Conservation (phyloP, 2,329 filamentous ascomycete genomes). For the Verticillium nubilum region DNA sequence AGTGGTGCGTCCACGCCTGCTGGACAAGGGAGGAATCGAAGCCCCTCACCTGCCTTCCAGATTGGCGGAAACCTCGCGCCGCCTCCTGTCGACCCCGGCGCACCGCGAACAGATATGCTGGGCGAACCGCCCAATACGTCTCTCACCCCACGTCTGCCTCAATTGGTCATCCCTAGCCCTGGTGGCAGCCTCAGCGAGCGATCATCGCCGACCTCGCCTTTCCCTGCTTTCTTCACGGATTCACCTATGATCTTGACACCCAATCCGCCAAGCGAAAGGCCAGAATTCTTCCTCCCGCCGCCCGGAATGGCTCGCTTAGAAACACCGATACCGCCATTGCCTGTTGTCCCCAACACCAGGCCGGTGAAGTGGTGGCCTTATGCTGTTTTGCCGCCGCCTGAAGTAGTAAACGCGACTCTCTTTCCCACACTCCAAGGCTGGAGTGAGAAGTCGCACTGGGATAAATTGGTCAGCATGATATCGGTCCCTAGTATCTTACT, state of each 20-base stretch:
- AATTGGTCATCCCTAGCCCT: constrained; percentile 42
- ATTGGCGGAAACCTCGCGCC: constrained; percentile 36
- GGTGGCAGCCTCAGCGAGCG: constrained; percentile 34
- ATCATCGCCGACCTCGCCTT: constrained; percentile 54
- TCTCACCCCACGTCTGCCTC: constrained; percentile 18
- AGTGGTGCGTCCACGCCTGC: constrained; percentile 4
- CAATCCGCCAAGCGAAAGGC: constrained; percentile 31
- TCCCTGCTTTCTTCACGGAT: constrained; percentile 59
- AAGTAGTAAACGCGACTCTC: constrained; percentile 65
- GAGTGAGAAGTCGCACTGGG: constrained; percentile 77
- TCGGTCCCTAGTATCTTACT: constrained; percentile 89
- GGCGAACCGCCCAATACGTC: neutral
- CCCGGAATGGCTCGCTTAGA: constrained; percentile 28
- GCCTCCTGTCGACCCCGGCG: constrained; percentile 23
- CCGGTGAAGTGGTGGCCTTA: constrained; percentile 79
- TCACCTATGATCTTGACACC: constrained; percentile 42
- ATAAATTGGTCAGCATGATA: constrained; percentile 73
- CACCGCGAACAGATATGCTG: constrained; percentile 3
- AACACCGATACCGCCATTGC: constrained; percentile 38
- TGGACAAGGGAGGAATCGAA: constrained; percentile 16
- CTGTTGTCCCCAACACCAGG: constrained; percentile 32
- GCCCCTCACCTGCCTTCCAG: constrained; percentile 24
- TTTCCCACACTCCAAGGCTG: constrained; percentile 86
- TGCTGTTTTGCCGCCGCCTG: constrained; percentile 63
- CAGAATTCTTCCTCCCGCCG: constrained; percentile 52